Evolutionary conservation across 2,329 filamentous ascomycete genomes (phyloP), one percentile per base, ranked within the genome.

Genomic region (Fusarium goolgardi): DNA sequence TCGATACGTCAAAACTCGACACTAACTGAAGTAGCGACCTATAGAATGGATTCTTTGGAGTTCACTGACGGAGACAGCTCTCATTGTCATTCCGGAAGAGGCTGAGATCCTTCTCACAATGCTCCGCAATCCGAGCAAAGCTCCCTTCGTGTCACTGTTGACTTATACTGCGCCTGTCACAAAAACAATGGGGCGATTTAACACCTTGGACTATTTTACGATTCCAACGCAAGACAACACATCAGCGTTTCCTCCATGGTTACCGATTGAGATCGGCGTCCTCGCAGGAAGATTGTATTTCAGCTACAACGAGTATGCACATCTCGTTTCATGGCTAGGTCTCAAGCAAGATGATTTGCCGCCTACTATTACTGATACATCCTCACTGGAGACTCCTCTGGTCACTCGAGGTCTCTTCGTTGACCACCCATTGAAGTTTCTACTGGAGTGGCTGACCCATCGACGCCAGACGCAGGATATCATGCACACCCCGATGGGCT

Each of bases 1-100:
- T 25, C 5, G 2, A 25, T 25, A 25, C 5, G 25, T 6, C 5
- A 25, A 4, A 25, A 25, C 25, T 25, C 1, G 6, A 16, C 15
- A 10, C 39, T 41, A 18, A 41, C 7, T 8, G 2, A 1, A n/a
- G 10, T 5, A 55, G 53, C 44, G 53, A n/a, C 53, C 44, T 16
- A 20, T 55, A 1, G 55, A 59, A 16, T 59, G 55, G 55, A 11
- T 59, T 10, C 55, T 59, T 0, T 59, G 55, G 55, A 40, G 51
- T 13, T 34, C 55, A 3, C 21, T 4, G 1, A 34, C 21, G 1
- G 27, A n/a, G 21, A 59, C 20, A 20, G 55, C 50, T 0, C 15
- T 59, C 1, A 10, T 59, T 1, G 8, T 59, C 1, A 59, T 59
- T 7, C 55, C 55, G 12, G 55, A 59, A 16, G 55, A 59, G 4